Conservation (phyloP, 2,329 filamentous ascomycete genomes). For the Aspergillus spinulosporus region DNA sequence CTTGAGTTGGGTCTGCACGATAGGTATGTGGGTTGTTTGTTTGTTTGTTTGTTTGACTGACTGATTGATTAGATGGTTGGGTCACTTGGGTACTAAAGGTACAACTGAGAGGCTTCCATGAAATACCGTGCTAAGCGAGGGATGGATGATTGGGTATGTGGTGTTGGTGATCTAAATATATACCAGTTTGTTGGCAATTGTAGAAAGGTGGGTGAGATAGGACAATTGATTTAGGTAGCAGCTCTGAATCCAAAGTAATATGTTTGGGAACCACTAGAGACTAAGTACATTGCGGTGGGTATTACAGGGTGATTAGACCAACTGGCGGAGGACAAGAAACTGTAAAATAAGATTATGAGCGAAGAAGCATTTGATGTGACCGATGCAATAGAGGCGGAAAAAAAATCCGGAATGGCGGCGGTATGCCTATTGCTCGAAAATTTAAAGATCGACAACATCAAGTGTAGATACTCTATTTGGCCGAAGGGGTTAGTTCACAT, state of each 20-base stretch:
- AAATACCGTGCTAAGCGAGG: too few species aligned
- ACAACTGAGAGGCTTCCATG: too few species aligned
- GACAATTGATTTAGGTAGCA: too few species aligned
- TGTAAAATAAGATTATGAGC: background rate
- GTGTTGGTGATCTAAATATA: too few species aligned
- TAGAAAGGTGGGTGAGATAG: too few species aligned
- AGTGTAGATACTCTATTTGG: slow-evolving; percentile 38
- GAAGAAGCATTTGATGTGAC: background rate
- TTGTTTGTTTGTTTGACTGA: background rate
- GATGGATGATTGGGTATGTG: too few species aligned
- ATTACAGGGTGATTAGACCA: background rate
- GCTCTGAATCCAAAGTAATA: too few species aligned
- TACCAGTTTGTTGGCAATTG: too few species aligned
- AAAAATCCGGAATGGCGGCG: background rate
- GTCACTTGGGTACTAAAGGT: background rate
- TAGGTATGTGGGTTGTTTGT: background rate
- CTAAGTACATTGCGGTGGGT: too few species aligned
- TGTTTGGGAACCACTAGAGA: too few species aligned
- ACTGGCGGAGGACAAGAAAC: background rate
- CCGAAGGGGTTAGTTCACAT: background rate
- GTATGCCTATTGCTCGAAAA: background rate
- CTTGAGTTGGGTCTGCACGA: background rate
- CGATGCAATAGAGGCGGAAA: background rate
- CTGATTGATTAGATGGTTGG: background rate
- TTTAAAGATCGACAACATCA: slow-evolving; percentile 9